A percentile compares a stretch with the other conserved stretches of the same genome.
These are phyloP conservation scores for Melaleuca quinquenervia DNA, from an alignment of 345 rosid genomes.

Conservation along the genomic window DNA sequence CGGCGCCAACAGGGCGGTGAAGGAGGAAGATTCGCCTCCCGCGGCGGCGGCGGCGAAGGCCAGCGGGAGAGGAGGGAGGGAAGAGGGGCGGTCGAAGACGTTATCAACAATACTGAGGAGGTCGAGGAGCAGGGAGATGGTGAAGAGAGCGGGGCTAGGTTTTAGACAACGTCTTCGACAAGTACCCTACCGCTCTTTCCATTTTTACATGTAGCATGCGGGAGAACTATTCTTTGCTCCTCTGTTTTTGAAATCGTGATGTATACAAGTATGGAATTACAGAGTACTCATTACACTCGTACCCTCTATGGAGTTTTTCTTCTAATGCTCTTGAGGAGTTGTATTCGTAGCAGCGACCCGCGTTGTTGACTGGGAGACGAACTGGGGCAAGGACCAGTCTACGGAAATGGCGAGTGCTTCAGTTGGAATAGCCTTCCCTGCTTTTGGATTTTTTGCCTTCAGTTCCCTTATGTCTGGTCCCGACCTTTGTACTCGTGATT, in stretches of 20 bases:
- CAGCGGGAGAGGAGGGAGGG: slow-evolving; percentile 9
- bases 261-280: too few relatives aligned
- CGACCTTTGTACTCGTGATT: slow-evolving; percentile 36
- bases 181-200: too few relatives aligned
- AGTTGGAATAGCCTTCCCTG: slow-evolving; percentile 63
- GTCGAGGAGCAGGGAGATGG: slow-evolving; percentile 20
- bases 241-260: background rate
- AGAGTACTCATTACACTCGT: too few relatives aligned
- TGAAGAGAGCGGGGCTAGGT: slow-evolving; percentile 40
- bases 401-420: slow-evolving; percentile 93
- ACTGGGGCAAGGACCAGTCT: slow-evolving; percentile 98
- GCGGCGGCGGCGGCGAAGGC: slow-evolving; percentile 18
- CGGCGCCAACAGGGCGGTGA: background rate
- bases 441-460: slow-evolving; percentile 62
- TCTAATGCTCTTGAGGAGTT: too few relatives aligned
- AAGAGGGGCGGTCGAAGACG: slow-evolving; percentile 1
- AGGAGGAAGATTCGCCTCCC: background rate
- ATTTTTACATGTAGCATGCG: background rate
- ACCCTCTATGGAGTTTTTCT: too few relatives aligned
- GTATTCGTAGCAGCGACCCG: too few relatives aligned
- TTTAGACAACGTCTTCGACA: too few relatives aligned
- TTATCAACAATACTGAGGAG: slow-evolving; percentile 17
- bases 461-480: slow-evolving; percentile 80
- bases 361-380: too few relatives aligned
- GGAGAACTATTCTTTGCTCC: background rate